A percentile compares a stretch with the other conserved stretches of the same genome.
Evolutionary conservation across 768 basidiomycete species (phyloP).

Genomic region (Podaxis mareebaensis): DNA sequence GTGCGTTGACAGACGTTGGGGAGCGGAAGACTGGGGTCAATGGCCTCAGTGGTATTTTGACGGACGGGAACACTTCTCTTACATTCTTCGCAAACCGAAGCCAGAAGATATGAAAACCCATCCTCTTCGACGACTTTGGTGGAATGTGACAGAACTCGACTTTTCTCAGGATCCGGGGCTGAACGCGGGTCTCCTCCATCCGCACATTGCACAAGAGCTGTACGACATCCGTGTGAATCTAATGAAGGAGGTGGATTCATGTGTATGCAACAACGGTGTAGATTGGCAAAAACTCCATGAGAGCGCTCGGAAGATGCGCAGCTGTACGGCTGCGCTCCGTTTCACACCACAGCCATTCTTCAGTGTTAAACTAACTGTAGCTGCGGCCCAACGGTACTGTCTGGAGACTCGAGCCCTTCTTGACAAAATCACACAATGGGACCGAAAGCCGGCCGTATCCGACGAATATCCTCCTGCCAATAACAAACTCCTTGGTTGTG

Average conservation of each 20-base stretch:
- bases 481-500: not conserved
- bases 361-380: not conserved
- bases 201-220: not conserved
- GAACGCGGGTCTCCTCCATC: not conserved
- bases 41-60: slow-evolving; percentile 12
- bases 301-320: not conserved
- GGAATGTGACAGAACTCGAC: not conserved
- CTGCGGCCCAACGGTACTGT: not conserved
- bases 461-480: not conserved
- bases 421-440: slow-evolving; percentile 8
- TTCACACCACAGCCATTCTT: not conserved
- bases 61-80: not conserved
- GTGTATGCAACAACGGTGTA: not conserved
- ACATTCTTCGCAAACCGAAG: not conserved
- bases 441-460: not conserved
- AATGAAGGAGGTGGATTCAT: not conserved
- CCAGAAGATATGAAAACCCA: not conserved
- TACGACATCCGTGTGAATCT: not conserved
- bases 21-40: slow-evolving; percentile 1
- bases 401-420: not conserved
- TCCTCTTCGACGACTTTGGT: slow-evolving; percentile 1
- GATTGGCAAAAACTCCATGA: not conserved
- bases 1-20: not conserved
- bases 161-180: not conserved
- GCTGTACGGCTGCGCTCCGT: not conserved